phyloP scores from a whole-genome alignment of 2,329 filamentous ascomycete genomes.

The Aspergillus sp. region DNA sequence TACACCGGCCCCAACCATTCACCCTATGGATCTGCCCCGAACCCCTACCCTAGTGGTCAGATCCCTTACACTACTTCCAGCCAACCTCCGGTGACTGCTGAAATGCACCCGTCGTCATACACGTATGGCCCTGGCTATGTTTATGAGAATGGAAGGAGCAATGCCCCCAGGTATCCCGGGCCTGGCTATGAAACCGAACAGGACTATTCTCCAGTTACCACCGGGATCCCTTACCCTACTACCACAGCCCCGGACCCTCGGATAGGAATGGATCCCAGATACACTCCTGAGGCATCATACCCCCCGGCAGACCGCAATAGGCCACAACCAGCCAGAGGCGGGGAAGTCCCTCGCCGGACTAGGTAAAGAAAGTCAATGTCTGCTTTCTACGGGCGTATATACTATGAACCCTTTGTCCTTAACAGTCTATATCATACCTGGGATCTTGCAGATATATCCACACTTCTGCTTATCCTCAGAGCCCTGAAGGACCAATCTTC shows the following conservation, averaged over 20 bases:
- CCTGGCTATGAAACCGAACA: slow-evolving; percentile 45
- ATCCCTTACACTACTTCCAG: slow-evolving; percentile 36
- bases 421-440: slow-evolving; percentile 11
- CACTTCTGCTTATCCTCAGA: slow-evolving; percentile 14
- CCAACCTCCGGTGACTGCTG: slow-evolving; percentile 42
- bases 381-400: slow-evolving; percentile 15
- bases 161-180: slow-evolving; percentile 46
- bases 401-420: slow-evolving; percentile 13
- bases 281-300: slow-evolving; percentile 42
- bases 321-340: slow-evolving; percentile 43
- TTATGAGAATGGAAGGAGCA: slow-evolving; percentile 41
- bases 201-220: slow-evolving; percentile 45
- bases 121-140: slow-evolving; percentile 41
- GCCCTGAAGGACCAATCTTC: slow-evolving; percentile 17
- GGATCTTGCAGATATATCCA: slow-evolving; percentile 10
- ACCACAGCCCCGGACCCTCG: slow-evolving; percentile 45
- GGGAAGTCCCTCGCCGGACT: slow-evolving; percentile 40
- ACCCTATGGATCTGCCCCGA: slow-evolving; percentile 37
- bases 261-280: slow-evolving; percentile 48
- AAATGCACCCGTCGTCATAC: slow-evolving; percentile 42
- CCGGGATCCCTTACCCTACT: slow-evolving; percentile 44
- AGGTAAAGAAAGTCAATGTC: slow-evolving; percentile 32
- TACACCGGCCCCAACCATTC: slow-evolving; percentile 37
- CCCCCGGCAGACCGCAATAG: slow-evolving; percentile 37
- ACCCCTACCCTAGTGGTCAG: slow-evolving; percentile 39